Percentiles rank a stretch among this genome's conserved stretches.
Evolutionary conservation across 1,284 basidiomycete species (phyloP).

Genomic region (Mixia osmundae): DNA sequence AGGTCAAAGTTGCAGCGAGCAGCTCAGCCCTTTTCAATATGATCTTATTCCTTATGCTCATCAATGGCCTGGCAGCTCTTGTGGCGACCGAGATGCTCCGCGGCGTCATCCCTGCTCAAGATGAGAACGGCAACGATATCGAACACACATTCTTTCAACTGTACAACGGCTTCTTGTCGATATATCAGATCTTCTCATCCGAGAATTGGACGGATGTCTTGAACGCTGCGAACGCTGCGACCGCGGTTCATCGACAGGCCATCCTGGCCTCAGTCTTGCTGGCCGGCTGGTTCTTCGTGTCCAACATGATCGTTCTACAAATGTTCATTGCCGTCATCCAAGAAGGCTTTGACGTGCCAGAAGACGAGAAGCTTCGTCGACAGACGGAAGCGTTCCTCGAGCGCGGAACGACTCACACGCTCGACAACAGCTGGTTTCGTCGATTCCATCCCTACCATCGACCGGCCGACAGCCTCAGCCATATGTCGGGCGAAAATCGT

Average conservation of each 20-base stretch:
- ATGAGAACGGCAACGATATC: slow-evolving; percentile 21
- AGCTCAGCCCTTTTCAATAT: slow-evolving; percentile 81
- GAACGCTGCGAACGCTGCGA: slow-evolving; percentile 43
- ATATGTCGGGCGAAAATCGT: no score
- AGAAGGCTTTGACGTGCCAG: slow-evolving; percentile 84
- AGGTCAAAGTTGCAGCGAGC: slow-evolving; percentile 77
- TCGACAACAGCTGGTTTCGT: slow-evolving; percentile 41
- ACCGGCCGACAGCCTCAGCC: slow-evolving; percentile 39
- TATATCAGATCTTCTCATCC: slow-evolving; percentile 81
- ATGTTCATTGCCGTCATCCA: slow-evolving; percentile 99
- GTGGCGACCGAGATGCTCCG: slow-evolving; percentile 30
- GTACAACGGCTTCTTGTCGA: slow-evolving; percentile 66
- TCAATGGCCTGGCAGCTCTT: slow-evolving; percentile 69
- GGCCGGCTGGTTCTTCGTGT: slow-evolving; percentile 68
- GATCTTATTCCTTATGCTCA: slow-evolving; percentile 70
- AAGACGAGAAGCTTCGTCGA: slow-evolving; percentile 43
- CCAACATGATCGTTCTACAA: slow-evolving; percentile 85
- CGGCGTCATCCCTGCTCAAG: slow-evolving; percentile 39
- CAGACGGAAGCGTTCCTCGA: slow-evolving; percentile 40
- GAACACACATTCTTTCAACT: slow-evolving; percentile 68
- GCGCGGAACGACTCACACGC: slow-evolving; percentile 24
- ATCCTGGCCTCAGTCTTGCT: slow-evolving; percentile 54
- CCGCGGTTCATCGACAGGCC: slow-evolving; percentile 43
- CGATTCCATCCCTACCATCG: slow-evolving; percentile 68
- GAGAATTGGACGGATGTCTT: slow-evolving; percentile 81